Percentiles rank a stretch among this genome's conserved stretches.
Evolutionary conservation across 2,329 filamentous ascomycete genomes (phyloP).

Genomic region (Aspergillus floridensis): DNA sequence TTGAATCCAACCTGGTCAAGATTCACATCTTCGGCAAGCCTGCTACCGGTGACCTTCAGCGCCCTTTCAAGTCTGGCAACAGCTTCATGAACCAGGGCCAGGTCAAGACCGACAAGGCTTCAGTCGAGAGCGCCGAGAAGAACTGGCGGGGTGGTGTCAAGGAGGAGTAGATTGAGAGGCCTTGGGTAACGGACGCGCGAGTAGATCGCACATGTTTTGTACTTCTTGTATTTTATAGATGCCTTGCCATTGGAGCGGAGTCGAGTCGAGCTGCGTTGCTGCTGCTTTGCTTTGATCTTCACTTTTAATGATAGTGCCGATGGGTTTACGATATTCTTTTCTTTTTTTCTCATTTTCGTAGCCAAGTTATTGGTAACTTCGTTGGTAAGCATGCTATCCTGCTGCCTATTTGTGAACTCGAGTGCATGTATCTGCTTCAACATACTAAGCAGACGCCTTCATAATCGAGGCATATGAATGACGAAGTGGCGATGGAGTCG

Average conservation of each 20-base stretch:
- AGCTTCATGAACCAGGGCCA: constrained; percentile 74
- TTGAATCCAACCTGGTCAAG: constrained; percentile 95
- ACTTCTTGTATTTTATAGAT: constrained; percentile 20
- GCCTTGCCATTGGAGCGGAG: constrained; percentile 6
- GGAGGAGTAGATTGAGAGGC: constrained; percentile 42
- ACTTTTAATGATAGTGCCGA: not conserved
- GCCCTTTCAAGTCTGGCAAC: constrained; percentile 84
- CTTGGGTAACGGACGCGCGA: not conserved
- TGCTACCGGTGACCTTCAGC: constrained; percentile 84
- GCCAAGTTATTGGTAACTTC: no score
- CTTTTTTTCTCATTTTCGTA: no score
- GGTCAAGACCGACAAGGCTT: constrained; percentile 89
- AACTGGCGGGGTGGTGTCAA: constrained; percentile 51
- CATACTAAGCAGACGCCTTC: no score
- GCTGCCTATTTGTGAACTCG: no score
- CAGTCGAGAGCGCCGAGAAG: constrained; percentile 52
- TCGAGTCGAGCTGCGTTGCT: constrained; percentile 1
- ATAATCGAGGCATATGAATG: no score
- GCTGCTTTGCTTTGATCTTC: not conserved
- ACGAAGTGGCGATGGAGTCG: no score
- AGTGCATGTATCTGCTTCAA: no score
- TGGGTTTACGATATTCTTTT: not conserved
- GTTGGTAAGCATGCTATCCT: no score
- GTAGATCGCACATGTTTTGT: constrained; percentile 5
- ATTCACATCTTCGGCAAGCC: constrained; percentile 87